Evolutionary conservation across 2,329 filamentous ascomycete genomes (phyloP), one percentile per base, ranked within the genome.

Genomic region (Phaeosphaeria sp.): DNA sequence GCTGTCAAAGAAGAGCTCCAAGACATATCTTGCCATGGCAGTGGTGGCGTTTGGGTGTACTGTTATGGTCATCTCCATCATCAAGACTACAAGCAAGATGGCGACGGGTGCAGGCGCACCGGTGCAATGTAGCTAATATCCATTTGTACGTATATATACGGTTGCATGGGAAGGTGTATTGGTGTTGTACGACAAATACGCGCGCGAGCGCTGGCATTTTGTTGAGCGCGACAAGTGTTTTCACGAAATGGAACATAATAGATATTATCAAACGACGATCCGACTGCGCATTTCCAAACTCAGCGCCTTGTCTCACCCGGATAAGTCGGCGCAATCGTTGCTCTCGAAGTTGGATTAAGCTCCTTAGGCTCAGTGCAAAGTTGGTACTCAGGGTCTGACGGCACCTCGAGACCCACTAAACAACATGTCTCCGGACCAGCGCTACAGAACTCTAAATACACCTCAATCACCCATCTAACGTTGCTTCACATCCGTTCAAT

Each of bases 1-100:
- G 80, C 82, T 99, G 59, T 94, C 91, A 66, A 93, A 88, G 56
- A 93, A 88, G 58, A 89, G 86, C 71, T 90, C 89, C 83, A 89
- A 85, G 75, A 92, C 90, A 60, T 85, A 92, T 59, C 89, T 91
- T 13, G 87, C 87, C 23, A 87, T 84, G 47, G 83, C 87, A n/a
- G 87, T 87, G 61, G 91, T 94, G 58, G 87, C 78, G 13, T 97
- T 97, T 82, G 94, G 93, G 4, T 82, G 85, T 53, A 79, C 83
- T 2, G 93, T 97, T 55, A 92, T 97, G 90, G 83, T 82, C 13
- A 93, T 96, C 44, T 71, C 67, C 3, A 66, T 76, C 23, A 56
- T 75, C 27, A 71, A 73, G 55, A 74, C 72, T 13, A 69, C 68
- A 41, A 60, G 58, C 1, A 75, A 74, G 52, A 62, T 74, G 53